Conservation (phyloP, 371 early-diverging fungal species). For the Haplosporangium sp. region DNA sequence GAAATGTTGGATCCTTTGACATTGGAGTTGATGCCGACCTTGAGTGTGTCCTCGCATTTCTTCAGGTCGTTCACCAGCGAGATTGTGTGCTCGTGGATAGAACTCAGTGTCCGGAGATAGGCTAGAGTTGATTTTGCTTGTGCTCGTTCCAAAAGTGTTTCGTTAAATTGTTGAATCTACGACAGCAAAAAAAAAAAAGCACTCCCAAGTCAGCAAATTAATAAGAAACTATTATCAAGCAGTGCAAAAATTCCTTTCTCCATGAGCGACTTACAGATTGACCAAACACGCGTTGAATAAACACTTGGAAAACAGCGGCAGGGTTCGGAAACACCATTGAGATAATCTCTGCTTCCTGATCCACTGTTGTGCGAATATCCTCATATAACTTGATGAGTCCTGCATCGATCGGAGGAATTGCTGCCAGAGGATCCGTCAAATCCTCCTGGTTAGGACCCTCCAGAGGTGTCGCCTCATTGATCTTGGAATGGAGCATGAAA, state of each 20-base stretch:
- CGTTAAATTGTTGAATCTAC: constrained; percentile 89
- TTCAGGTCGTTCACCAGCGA: constrained; percentile 82
- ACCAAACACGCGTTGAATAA: constrained; percentile 94
- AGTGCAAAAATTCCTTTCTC: neutral
- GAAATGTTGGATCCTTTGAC: constrained; percentile 59
- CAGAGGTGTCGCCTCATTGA: constrained; percentile 60
- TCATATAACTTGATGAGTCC: constrained; percentile 83
- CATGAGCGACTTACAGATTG: constrained; percentile 78
- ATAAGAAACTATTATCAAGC: neutral
- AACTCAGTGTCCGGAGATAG: constrained; percentile 82
- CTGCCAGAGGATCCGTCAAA: constrained; percentile 60
- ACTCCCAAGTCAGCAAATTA: neutral
- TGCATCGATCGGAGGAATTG: constrained; percentile 81
- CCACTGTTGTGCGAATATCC: constrained; percentile 83
- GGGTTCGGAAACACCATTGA: constrained; percentile 95
- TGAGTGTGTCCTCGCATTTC: constrained; percentile 55
- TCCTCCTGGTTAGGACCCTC: constrained; percentile 56
- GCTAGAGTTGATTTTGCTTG: constrained; percentile 75
- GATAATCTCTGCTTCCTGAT: constrained; percentile 90
- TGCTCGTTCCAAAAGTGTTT: constrained; percentile 78
- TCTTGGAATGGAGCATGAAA: constrained; percentile 85
- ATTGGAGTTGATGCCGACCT: constrained; percentile 43
- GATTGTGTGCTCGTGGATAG: constrained; percentile 81
- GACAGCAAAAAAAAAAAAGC: neutral
- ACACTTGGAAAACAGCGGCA: constrained; percentile 88